Conservation (phyloP, 768 basidiomycete genomes). For the Wakefieldia striispora region DNA sequence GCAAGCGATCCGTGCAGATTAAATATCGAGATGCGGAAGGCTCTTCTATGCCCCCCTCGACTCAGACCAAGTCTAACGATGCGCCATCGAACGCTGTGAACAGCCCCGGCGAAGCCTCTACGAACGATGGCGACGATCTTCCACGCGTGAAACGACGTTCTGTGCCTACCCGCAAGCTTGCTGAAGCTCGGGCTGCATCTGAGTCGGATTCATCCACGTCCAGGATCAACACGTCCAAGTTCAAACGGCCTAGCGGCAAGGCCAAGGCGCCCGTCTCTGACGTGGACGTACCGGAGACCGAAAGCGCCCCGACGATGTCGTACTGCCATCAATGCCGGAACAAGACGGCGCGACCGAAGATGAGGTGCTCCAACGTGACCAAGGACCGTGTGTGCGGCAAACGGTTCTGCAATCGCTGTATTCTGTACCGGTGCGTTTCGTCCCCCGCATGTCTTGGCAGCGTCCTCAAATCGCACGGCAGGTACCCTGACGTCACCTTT, state of each 20-base stretch:
- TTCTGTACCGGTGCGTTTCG: constrained; percentile 32
- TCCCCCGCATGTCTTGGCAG: too few relatives aligned
- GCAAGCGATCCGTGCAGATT: constrained; percentile 29
- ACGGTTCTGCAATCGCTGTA: constrained; percentile 36
- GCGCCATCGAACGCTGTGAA: background rate
- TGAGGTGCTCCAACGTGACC: constrained; percentile 31
- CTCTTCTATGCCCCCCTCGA: background rate
- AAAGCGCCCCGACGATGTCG: constrained; percentile 3
- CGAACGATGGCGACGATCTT: background rate
- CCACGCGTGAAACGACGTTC: constrained; percentile 2
- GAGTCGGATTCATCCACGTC: constrained; percentile 15
- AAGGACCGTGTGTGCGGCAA: constrained; percentile 27
- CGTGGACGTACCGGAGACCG: background rate
- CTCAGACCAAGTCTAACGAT: background rate
- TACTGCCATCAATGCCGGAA: constrained; percentile 40
- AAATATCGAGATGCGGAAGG: constrained; percentile 26
- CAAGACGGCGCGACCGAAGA: constrained; percentile 29
- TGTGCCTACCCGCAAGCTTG: constrained; percentile 18
- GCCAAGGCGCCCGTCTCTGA: background rate
- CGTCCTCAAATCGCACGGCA: too few relatives aligned
- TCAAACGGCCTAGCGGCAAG: constrained; percentile 1
- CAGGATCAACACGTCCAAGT: background rate
- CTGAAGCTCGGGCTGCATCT: background rate
- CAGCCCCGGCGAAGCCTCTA: background rate
- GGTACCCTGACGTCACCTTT: constrained; percentile 41